phyloP scores from a whole-genome alignment of 2,329 filamentous ascomycete genomes.

The Ophiognomonia clavigignenti-juglandacearum region DNA sequence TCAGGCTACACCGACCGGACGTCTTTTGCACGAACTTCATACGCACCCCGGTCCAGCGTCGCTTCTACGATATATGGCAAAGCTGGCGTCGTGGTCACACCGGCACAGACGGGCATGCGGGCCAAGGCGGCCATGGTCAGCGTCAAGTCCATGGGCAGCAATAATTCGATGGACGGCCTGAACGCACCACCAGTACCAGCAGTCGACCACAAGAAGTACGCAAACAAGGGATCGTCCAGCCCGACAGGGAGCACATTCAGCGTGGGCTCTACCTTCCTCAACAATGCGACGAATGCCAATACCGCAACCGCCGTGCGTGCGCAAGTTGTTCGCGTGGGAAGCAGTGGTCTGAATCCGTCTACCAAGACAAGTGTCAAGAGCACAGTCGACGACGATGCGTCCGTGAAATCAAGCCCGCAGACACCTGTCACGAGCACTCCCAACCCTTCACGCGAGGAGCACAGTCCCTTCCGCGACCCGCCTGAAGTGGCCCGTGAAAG shows the following conservation, averaged over 20 bases:
- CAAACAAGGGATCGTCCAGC: conserved; percentile 44
- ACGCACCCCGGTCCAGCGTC: conserved; percentile 65
- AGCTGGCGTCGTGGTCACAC: conserved; percentile 76
- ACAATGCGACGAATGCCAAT: conserved; percentile 50
- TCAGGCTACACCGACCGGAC: conserved; percentile 59
- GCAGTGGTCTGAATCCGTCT: conserved; percentile 42
- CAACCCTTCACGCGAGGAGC: conserved; percentile 44
- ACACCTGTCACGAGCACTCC: conserved; percentile 49
- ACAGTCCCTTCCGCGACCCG: conserved; percentile 57
- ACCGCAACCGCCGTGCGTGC: conserved; percentile 54
- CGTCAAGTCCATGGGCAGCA: conserved; percentile 67
- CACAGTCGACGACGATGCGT: conserved; percentile 20
- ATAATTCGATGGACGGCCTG: conserved; percentile 44
- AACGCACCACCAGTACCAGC: conserved; percentile 66
- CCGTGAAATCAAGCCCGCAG: conserved; percentile 15
- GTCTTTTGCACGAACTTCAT: conserved; percentile 55
- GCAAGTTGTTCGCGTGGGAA: conserved; percentile 53
- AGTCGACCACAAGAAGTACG: conserved; percentile 62
- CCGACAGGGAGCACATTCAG: conserved; percentile 54
- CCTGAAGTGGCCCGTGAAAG: conserved; percentile 32
- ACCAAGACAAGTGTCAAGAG: conserved; percentile 26
- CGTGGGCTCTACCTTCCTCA: conserved; percentile 64
- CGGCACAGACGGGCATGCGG: conserved; percentile 81
- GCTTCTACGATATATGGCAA: conserved; percentile 93
- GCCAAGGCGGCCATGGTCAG: conserved; percentile 91